Conservation (phyloP, 495 filamentous ascomycete species). For the Neurospora sp. region DNA sequence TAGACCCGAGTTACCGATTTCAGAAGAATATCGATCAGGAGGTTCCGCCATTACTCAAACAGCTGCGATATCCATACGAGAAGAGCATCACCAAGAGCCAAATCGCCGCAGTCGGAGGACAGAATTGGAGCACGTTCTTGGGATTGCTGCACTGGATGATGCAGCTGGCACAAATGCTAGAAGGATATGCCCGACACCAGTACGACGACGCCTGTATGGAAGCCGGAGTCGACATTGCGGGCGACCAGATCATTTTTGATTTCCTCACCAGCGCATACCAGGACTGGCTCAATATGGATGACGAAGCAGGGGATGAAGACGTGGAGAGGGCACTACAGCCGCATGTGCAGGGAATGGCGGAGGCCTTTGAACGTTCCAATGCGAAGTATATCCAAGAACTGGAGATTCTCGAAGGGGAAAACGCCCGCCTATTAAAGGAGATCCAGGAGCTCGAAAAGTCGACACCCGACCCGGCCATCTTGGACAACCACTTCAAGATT, state of each 20-base stretch:
- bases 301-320: slow-evolving; percentile 76
- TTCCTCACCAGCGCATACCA: slow-evolving; percentile 83
- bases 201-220: slow-evolving; percentile 85
- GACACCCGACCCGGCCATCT: slow-evolving; percentile 65
- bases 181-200: slow-evolving; percentile 58
- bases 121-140: slow-evolving; percentile 91
- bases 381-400: slow-evolving; percentile 72
- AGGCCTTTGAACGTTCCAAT: slow-evolving; percentile 76
- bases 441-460: slow-evolving; percentile 82
- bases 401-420: slow-evolving; percentile 72
- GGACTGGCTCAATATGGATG: slow-evolving; percentile 83
- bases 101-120: slow-evolving; percentile 84
- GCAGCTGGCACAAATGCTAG: slow-evolving; percentile 87
- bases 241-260: slow-evolving; percentile 85
- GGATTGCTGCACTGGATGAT: slow-evolving; percentile 98
- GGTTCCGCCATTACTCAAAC: slow-evolving; percentile 81
- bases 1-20: slow-evolving; percentile 88
- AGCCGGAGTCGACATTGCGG: slow-evolving; percentile 72
- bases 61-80: slow-evolving; percentile 88
- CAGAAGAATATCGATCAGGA: slow-evolving; percentile 88
- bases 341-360: slow-evolving; percentile 82
- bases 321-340: slow-evolving; percentile 64
- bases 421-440: slow-evolving; percentile 64
- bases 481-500: slow-evolving; percentile 77
- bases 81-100: slow-evolving; percentile 91